A percentile compares a stretch with the other conserved stretches of the same genome.
Conservation (phyloP, 2,329 filamentous ascomycete species). For the Epichloe baconii region DNA sequence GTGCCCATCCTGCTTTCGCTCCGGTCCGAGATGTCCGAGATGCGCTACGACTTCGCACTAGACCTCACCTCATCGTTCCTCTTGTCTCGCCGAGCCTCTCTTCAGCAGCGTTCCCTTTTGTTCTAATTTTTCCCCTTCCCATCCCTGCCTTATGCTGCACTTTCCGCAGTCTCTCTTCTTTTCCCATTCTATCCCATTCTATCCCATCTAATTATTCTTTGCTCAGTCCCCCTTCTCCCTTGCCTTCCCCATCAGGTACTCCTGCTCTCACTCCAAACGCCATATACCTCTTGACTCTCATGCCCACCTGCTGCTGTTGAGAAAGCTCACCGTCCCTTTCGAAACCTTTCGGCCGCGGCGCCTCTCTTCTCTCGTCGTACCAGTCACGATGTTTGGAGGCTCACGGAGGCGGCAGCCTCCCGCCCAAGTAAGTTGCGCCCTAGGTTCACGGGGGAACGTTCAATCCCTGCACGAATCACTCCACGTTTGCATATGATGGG, state of each 20-base stretch:
- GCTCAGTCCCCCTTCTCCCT: background rate
- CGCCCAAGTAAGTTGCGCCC: conserved; percentile 29
- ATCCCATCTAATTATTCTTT: background rate
- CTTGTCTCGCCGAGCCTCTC: conserved; percentile 6
- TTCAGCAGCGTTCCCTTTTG: conserved; percentile 6
- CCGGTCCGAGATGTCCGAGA: conserved; percentile 5
- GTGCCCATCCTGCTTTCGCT: background rate
- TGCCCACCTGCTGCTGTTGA: conserved; percentile 8
- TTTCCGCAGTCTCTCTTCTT: background rate
- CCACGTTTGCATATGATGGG: background rate
- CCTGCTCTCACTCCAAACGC: background rate
- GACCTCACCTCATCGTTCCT: background rate
- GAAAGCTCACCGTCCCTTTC: conserved; percentile 3
- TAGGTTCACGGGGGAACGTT: background rate
- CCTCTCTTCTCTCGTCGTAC: background rate
- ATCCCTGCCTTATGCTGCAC: background rate
- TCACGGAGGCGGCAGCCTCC: conserved; percentile 36
- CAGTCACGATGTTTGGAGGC: conserved; percentile 32
- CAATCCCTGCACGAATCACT: background rate
- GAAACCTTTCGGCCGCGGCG: background rate
- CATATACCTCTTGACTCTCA: conserved; percentile 4
- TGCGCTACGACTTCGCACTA: conserved; percentile 5
- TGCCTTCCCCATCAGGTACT: background rate
- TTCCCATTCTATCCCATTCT: background rate
- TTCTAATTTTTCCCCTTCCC: background rate